Base-by-base conservation (phyloP, 345 rosid genomes). In the Carallia pectinifolia region DNA sequence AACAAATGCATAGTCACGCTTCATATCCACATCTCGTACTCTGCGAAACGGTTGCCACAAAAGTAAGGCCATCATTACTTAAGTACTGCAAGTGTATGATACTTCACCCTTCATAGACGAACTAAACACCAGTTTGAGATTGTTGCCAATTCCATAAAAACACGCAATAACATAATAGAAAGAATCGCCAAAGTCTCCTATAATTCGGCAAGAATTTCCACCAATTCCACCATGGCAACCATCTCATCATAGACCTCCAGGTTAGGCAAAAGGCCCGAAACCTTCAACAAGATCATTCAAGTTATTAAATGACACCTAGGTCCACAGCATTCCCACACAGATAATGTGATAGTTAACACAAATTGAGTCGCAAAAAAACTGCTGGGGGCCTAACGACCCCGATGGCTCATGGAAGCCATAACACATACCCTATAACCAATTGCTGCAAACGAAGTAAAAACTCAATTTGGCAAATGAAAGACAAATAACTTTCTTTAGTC, bases 21-120 rank as follows among this genome's bases (percentile, higher is more conserved):
- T 93, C 97, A 93, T 89, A 87, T 93, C 98, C 94, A 93, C 97
- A 82, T 90, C 91, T 65, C 97, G 96, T 72, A 91, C 83, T 94
- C 98, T 94, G 97, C 86, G 95, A 90, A 94, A 91, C 74, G 84
- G 89, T 85, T 88, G 85, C 90, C 96, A 94, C 87, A 94, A 91
- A 94, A 94, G 85, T 87, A 93, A 91, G 97, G 96, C 94, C 98
- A 89, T 89, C 97, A 87, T 83, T 87, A 89, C 89, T 85, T 84
- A 92, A 93, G 93, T 73, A 89, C 86, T 84, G 79, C 81, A 84
- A 83, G 89, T 76, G 84, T 76, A 72, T 82, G 89, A 79, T 82
- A 85, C 93, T 86, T 88, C 92, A 89, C 92, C 87, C 91, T 78
- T 85, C 91, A 92, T 67, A 86, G 89, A 76, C 80, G 89, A 88